Evolutionary conservation across 2,329 filamentous ascomycete species (phyloP).

Genomic region (Hymenotorrendiella dingleyae): DNA sequence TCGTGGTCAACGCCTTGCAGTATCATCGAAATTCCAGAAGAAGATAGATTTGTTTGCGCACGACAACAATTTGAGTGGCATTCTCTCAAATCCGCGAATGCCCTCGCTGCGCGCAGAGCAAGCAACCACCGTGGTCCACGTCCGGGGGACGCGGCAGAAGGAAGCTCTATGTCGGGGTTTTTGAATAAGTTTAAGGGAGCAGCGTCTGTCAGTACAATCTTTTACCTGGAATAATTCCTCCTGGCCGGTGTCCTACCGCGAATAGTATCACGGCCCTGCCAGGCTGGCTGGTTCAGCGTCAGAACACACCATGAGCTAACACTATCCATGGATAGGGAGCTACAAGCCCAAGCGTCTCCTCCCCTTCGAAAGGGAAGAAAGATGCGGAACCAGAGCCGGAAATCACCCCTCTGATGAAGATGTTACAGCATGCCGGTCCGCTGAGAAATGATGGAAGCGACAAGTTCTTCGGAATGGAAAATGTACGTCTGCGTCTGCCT

Average conservation of each 20-base stretch:
- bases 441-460: conserved; percentile 84
- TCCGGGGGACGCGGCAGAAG: conserved; percentile 3
- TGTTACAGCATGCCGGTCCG: conserved; percentile 76
- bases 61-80: conserved; percentile 11
- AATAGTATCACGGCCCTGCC: neutral
- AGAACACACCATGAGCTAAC: conserved; percentile 14
- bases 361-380: conserved; percentile 26
- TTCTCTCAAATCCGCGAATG: conserved; percentile 13
- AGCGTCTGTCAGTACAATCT: conserved; percentile 43
- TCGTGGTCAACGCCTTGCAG: neutral
- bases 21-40: conserved; percentile 4
- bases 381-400: conserved; percentile 39
- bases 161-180: conserved; percentile 46
- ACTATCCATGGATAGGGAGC: conserved; percentile 11
- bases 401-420: conserved; percentile 60
- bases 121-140: conserved; percentile 6
- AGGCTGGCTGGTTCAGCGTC: neutral
- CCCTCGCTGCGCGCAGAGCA: conserved; percentile 16
- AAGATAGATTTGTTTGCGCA: conserved; percentile 11
- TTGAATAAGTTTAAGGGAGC: conserved; percentile 54
- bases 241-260: neutral
- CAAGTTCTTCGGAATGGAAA: conserved; percentile 97
- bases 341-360: conserved; percentile 18
- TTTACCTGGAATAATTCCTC: neutral
- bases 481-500: conserved; percentile 56